Conservation (phyloP, 2,329 filamentous ascomycete genomes). For the Pezicula rhizophila region DNA sequence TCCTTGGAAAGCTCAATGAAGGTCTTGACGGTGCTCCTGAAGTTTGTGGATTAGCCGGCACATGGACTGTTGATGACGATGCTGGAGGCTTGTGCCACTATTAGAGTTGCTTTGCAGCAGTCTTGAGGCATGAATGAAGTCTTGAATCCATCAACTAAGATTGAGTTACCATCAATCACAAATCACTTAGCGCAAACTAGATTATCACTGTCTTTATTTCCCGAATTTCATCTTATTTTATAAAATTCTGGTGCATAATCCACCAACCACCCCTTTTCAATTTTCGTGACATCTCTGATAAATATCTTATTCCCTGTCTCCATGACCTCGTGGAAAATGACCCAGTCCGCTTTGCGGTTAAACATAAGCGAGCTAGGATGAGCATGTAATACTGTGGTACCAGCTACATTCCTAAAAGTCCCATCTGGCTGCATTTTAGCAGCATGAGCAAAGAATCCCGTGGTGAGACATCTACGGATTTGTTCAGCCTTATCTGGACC, state of each 20-base stretch:
- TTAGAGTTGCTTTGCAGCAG: constrained; percentile 6
- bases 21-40: constrained; percentile 32
- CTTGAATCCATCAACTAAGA: too few species aligned
- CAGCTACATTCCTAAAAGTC: constrained; percentile 79
- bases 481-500: constrained; percentile 56
- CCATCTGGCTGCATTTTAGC: constrained; percentile 93
- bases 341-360: constrained; percentile 94
- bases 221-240: constrained; percentile 36
- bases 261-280: constrained; percentile 86
- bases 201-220: background rate
- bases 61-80: constrained; percentile 82
- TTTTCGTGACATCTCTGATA: constrained; percentile 86
- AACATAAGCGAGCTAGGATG: constrained; percentile 94
- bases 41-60: constrained; percentile 67
- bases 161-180: too few species aligned
- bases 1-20: constrained; percentile 47
- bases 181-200: background rate
- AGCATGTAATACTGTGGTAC: constrained; percentile 70
- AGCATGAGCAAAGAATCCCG: constrained; percentile 88
- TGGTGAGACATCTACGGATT: constrained; percentile 78
- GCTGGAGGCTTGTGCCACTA: constrained; percentile 48
- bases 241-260: constrained; percentile 88
- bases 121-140: too few species aligned
- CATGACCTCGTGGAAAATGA: constrained; percentile 89
- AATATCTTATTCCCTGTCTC: constrained; percentile 84